Percentiles rank a stretch among this genome's conserved stretches.
Conservation (phyloP, 2,329 filamentous ascomycete genomes). For the Venturia pyrina region DNA sequence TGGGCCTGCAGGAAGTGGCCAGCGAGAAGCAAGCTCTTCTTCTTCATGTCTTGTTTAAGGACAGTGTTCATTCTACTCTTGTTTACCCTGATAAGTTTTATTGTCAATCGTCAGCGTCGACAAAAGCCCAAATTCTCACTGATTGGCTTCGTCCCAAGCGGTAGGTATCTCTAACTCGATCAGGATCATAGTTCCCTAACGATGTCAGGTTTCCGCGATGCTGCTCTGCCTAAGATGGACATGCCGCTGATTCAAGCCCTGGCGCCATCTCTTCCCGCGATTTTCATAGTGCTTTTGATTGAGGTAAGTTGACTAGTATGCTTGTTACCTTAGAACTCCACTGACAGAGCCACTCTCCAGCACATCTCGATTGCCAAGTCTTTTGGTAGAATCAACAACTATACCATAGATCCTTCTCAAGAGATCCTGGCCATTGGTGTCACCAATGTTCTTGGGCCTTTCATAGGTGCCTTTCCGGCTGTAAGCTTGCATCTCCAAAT, state of each 20-base stretch:
- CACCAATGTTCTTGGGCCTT: conserved; percentile 79
- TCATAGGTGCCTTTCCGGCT: conserved; percentile 38
- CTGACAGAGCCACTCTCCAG: neutral
- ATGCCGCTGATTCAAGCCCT: conserved; percentile 54
- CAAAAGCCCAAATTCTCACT: conserved; percentile 48
- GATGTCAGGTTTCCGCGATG: conserved; percentile 57
- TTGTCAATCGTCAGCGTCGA: conserved; percentile 42
- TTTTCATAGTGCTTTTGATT: conserved; percentile 76
- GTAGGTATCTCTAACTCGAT: conserved; percentile 27
- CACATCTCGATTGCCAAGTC: conserved; percentile 98
- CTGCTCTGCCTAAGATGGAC: conserved; percentile 57
- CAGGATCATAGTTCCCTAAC: neutral
- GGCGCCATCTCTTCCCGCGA: conserved; percentile 59
- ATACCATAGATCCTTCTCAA: conserved; percentile 91
- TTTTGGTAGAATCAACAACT: conserved; percentile 91
- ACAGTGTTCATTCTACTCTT: conserved; percentile 77
- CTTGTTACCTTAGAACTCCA: neutral
- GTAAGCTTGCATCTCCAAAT: neutral
- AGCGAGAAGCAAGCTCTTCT: conserved; percentile 56
- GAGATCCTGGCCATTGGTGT: conserved; percentile 91
- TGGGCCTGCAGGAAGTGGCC: conserved; percentile 56
- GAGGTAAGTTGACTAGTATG: conserved; percentile 23
- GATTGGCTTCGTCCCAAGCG: conserved; percentile 62
- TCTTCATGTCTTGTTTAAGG: conserved; percentile 73
- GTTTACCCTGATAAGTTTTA: conserved; percentile 76